Base-by-base conservation (phyloP, 2,329 filamentous ascomycete species). In the Macrophomina tecta region DNA sequence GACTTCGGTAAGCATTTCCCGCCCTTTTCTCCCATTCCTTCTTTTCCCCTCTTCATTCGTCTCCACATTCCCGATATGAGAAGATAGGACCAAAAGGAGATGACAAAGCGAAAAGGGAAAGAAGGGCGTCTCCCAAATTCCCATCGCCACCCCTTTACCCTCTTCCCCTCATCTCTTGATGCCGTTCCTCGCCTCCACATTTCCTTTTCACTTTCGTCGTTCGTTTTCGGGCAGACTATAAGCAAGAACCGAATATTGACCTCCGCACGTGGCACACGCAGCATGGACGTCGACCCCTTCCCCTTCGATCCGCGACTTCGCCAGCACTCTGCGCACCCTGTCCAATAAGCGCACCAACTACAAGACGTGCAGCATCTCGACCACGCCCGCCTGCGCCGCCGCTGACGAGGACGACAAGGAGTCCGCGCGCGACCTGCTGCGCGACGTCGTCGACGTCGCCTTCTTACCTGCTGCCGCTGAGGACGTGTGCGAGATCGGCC, bases 1-100 rank as follows among this genome's bases (percentile, higher is more conserved):
- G 64, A 66, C 46, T 45, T 66, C n/a, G 64, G 64, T 66, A 52
- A 56, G 63, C 30, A 23, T 12, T 5, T 38, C 4, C 9, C n/a
- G 9, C 30, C 1, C 40, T 5, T 18, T 42, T 8, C 5, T 63
- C 8, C 5, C 11, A n/a, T n/a, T 6, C n/a, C 14, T 42, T 30
- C 63, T 32, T 40, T 2, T 45, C 30, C 12, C 45, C 36, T 3
- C 16, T 30, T 38, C 36, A 23, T 23, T 23, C 3, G 23, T 23
- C 23, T 23, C 23, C 23, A 23, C 23, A 23, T 23, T 23, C 23
- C 23, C 23, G 23, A 23, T 23, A 23, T 23, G 23, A 23, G 23
- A 23, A 23, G 23, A 23, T 23, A 23, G 23, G 23, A 23, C 23
- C 23, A 12, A 40, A 40, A 55, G 34, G 5, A 53, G n/a, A 36